Evolutionary conservation across 768 basidiomycete genomes (phyloP).

Genomic region (Tulasnella sp.): DNA sequence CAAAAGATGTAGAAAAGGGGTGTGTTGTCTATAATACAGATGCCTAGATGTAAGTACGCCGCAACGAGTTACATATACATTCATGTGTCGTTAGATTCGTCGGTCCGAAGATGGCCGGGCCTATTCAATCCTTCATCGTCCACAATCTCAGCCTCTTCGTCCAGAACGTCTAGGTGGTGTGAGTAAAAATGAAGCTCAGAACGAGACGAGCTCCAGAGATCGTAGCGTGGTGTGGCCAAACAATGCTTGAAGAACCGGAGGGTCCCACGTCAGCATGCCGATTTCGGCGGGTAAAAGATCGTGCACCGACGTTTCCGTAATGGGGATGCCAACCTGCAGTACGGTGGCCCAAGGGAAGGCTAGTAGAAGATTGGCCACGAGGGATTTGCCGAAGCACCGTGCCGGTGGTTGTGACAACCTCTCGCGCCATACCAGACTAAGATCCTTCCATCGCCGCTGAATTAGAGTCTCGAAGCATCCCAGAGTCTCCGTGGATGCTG

Average conservation of each 20-base stretch:
- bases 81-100: no score
- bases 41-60: no score
- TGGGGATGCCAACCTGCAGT: slow-evolving; percentile 18
- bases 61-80: no score
- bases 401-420: slow-evolving; percentile 46
- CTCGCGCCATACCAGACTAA: slow-evolving; percentile 83
- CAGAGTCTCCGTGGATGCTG: slow-evolving; percentile 82
- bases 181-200: slow-evolving; percentile 28
- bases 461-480: slow-evolving; percentile 71
- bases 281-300: background rate
- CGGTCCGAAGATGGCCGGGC: no score
- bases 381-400: slow-evolving; percentile 69
- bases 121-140: background rate
- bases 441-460: slow-evolving; percentile 73
- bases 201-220: slow-evolving; percentile 32
- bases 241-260: slow-evolving; percentile 5
- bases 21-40: no score
- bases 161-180: background rate
- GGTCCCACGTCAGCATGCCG: background rate
- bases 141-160: background rate
- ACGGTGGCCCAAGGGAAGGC: slow-evolving; percentile 33
- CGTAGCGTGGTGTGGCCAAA: slow-evolving; percentile 32
- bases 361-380: slow-evolving; percentile 31
- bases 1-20: no score
- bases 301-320: background rate